Evolutionary conservation across 1,139 yeast genomes (phyloP).

Genomic region (Meyerozyma carpophila): DNA sequence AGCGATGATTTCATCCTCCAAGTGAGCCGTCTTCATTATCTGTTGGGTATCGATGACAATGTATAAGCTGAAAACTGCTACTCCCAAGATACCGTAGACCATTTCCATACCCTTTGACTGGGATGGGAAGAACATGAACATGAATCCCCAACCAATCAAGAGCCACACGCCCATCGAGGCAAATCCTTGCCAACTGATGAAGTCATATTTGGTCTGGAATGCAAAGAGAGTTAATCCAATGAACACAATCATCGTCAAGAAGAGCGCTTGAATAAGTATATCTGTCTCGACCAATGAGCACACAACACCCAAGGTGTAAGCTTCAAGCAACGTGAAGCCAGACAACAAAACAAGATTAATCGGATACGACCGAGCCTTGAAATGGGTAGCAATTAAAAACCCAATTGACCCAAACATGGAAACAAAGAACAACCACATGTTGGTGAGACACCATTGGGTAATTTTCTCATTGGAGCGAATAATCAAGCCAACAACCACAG

Average conservation of each 20-base stretch:
- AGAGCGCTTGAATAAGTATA: conserved; percentile 65
- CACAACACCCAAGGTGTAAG: conserved; percentile 65
- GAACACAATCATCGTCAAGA: conserved; percentile 65
- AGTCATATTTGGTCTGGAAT: conserved; percentile 76
- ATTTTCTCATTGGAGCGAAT: conserved; percentile 45
- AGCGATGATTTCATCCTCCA: conserved; percentile 83
- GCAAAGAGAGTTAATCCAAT: conserved; percentile 75
- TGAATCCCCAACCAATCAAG: conserved; percentile 67
- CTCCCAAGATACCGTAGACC: conserved; percentile 69
- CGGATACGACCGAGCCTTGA: conserved; percentile 64
- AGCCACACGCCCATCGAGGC: conserved; percentile 60
- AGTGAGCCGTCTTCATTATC: conserved; percentile 72
- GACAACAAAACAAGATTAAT: conserved; percentile 50
- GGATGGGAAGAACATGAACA: conserved; percentile 61
- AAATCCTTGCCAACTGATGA: conserved; percentile 66
- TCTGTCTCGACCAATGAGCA: conserved; percentile 61
- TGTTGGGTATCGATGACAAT: conserved; percentile 78
- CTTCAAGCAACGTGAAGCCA: conserved; percentile 69
- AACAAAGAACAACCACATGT: conserved; percentile 58
- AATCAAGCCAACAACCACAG: conserved; percentile 54
- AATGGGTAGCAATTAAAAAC: conserved; percentile 52
- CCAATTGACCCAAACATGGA: conserved; percentile 58
- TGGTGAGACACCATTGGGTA: conserved; percentile 53
- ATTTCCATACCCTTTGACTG: conserved; percentile 50
- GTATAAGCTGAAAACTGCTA: conserved; percentile 66